Base-by-base conservation (phyloP, 176 grass and related monocot species). In the Juncus inflexus region DNA sequence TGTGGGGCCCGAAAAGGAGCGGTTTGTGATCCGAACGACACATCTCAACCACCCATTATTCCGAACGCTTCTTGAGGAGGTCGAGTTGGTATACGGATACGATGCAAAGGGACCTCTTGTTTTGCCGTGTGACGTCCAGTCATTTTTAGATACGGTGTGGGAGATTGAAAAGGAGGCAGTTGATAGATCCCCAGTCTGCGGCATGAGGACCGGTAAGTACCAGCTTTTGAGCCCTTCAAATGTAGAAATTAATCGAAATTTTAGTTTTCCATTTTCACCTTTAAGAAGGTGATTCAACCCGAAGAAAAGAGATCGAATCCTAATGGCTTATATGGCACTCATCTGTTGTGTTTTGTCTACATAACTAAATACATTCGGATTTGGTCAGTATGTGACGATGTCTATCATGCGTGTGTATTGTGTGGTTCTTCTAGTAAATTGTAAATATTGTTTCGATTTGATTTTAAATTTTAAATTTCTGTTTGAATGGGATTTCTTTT, bases 31-130 rank as follows among this genome's bases (percentile, higher is more conserved):
- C 69, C 79, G 70, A 56, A 74, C 74, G 42, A 60, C 83, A 52
- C 78, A 70, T 67, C 42, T 87, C 70, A 95, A 86, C 83, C 90
- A 95, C 60, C 78, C 72, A 37, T 64, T 90, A 28, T 86, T 90
- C 76, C 77, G 58, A 5, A 66, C 36, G 52, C 67, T 90, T 57
- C 90, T 95, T 12, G 83, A 90, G 54, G 86, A 90, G 66, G 83
- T 86, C 16, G 86, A 95, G 70, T 66, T 38, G 7, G 90, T 74
- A 69, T 86, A 84, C 55, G 90, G 86, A 15, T 84, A 82, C 68
- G 37, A 86, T 4, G 74, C 83, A 15, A 73, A 81, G 43, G 91
- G 91, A 2, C 83, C 91, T 0, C 78, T 95, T 52, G 78, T 65
- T 70, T 77, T 95, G 28, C 86, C 86, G 4, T 95, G 86, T 78